Evolutionary conservation across 495 filamentous ascomycete species (phyloP), one percentile per base, ranked within the genome.

Genomic region (Pseudoneurospora amorphoporcata): DNA sequence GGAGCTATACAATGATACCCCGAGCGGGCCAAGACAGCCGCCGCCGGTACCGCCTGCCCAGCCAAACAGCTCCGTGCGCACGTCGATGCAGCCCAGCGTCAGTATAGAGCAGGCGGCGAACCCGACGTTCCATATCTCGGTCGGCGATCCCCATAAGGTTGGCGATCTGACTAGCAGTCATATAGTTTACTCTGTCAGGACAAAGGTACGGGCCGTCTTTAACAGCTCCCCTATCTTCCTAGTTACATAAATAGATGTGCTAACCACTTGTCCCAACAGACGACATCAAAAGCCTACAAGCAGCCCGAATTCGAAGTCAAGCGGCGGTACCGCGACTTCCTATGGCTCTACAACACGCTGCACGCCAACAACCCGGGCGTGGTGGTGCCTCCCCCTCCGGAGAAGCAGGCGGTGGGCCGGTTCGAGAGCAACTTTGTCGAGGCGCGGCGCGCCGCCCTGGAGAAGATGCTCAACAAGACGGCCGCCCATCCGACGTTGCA

Each of bases 371-470:
- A 94, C 77, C 95, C 95, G 16, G 95, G 95, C 68, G 90, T 97
- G 47, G 92, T 99, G 71, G 94, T 98, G 23, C 95, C 95, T 2
- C 96, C 95, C 45, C 95, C 95, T 4, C 95, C 95, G 5, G 95
- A 99, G 84, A 99, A 99, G 83, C 96, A 99, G 82, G 94, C 95
- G 14, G 92, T 98, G 68, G 94, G 95, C 47, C 89, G 95, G 45
- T 99, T 99, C 78, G 95, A 99, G 82, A 92, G 90, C 72, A 96
- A 97, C 79, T 99, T 99, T 76, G 94, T 99, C 71, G 95, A 99
- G 80, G 91, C 93, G 32, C 85, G 95, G 75, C 87, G 95, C 78
- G 90, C 92, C 47, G 95, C 95, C 16, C 82, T 98, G 68, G 95
- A 99, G 82, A 90, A 95, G 74, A 98, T 98, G 95, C 82, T 98